Percentiles rank a stretch among this genome's conserved stretches.
Conservation (phyloP, 768 basidiomycete species). For the Lactarius vividus region DNA sequence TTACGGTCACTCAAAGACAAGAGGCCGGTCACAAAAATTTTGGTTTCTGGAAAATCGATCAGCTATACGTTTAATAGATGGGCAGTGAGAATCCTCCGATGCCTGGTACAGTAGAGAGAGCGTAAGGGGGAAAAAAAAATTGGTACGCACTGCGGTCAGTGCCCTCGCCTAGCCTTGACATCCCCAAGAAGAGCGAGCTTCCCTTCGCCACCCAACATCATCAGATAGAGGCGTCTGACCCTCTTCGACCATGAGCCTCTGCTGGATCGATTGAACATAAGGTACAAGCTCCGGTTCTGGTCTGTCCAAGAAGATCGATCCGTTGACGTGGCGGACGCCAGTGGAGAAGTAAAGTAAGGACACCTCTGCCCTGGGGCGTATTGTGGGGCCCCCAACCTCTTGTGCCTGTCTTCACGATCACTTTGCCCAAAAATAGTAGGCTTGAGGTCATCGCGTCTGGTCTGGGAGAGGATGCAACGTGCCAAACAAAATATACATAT, state of each 20-base stretch:
- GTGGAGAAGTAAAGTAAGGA: constrained; percentile 11
- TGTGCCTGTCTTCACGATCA: neutral
- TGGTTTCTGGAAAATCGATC: neutral
- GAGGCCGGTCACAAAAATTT: neutral
- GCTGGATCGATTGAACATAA: constrained; percentile 65
- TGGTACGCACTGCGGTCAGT: constrained; percentile 62
- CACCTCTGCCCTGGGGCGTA: neutral
- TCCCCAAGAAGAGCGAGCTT: constrained; percentile 60
- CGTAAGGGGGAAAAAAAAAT: neutral
- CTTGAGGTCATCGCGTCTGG: neutral
- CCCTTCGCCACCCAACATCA: constrained; percentile 50
- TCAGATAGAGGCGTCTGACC: constrained; percentile 53
- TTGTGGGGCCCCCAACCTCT: constrained; percentile 12
- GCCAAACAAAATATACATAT: neutral
- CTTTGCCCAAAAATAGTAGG: constrained; percentile 2
- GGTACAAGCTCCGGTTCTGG: constrained; percentile 66
- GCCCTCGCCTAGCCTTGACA: constrained; percentile 73
- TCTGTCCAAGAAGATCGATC: constrained; percentile 39
- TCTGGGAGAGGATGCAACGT: neutral
- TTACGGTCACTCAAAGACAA: neutral
- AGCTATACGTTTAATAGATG: neutral
- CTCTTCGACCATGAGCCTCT: constrained; percentile 50
- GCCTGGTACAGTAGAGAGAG: neutral
- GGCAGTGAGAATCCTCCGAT: neutral
- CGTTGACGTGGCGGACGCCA: constrained; percentile 18